Evolutionary conservation across 2,329 filamentous ascomycete genomes (phyloP), one percentile per base, ranked within the genome.

Genomic region (Diaporthe longicolla): DNA sequence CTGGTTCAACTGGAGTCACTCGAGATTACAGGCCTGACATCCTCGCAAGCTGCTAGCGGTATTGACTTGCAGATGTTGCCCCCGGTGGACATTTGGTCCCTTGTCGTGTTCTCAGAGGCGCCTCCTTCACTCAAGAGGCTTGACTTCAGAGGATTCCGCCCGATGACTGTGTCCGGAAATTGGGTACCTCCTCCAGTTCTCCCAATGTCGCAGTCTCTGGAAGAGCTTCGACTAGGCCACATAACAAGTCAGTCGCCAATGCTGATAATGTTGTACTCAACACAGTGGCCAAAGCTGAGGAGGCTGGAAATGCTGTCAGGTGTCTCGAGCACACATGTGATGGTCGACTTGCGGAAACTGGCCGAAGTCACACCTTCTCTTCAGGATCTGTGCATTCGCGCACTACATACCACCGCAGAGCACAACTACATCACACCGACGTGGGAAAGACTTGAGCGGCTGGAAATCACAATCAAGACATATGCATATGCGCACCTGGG

Each of bases 251-350:
- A 13, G 7, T 29, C 8, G 1, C 2, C 8, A 7, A 10, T 29
- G n/a, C 2, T 15, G 3, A 19, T 1, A 1, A 6, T 50, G 21
- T 10, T 70, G 6, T 5, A 1, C 4, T 50, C 48, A 11, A 43
- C 48, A 10, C 19, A 45, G 15, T 74, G 73, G 73, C 70, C 57
- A 37, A 70, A 52, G 40, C 19, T 74, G 29, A 59, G 48, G 35
- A 74, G 50, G 32, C 35, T 74, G n/a, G 58, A n/a, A 4, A 57
- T 74, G 11, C 13, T 10, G 1, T 17, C 24, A 45, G 2, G 26
- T 15, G 3, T 4, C 11, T 19, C 4, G 0, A 10, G 9, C 2
- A 15, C 8, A 11, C 40, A 0, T 21, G 24, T 26, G 6, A 1
- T 0, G 2, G 7, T 74, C 13, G 8, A 71, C 15, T 10, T 71